Conservation (phyloP, 2,329 filamentous ascomycete species). For the Penicillium crustosum region DNA sequence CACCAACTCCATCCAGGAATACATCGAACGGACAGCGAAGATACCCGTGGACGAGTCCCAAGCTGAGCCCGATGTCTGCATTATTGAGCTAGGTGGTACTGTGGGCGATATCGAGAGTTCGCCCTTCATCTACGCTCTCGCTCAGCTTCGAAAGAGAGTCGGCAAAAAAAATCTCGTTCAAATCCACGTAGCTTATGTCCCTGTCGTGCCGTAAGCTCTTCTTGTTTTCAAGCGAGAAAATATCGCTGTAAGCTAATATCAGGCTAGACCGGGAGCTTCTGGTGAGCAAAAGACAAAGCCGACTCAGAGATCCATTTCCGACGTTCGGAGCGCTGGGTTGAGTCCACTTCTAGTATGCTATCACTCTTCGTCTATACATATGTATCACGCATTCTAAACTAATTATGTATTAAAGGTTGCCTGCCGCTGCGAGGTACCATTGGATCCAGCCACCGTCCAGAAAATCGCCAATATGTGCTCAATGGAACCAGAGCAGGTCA, state of each 20-base stretch:
- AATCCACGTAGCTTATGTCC: slow-evolving; percentile 79
- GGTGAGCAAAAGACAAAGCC: slow-evolving; percentile 95
- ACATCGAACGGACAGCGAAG: slow-evolving; percentile 82
- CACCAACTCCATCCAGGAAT: slow-evolving; percentile 87
- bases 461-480: slow-evolving; percentile 92
- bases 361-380: too few relatives aligned
- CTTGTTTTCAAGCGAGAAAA: neutral
- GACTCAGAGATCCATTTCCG: slow-evolving; percentile 85
- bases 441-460: slow-evolving; percentile 71
- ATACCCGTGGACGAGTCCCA: slow-evolving; percentile 84
- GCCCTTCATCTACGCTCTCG: slow-evolving; percentile 84
- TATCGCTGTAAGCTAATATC: neutral
- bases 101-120: slow-evolving; percentile 79
- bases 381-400: neutral
- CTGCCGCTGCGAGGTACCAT: slow-evolving; percentile 78
- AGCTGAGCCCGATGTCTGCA: slow-evolving; percentile 85
- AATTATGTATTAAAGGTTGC: slow-evolving; percentile 62
- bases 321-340: slow-evolving; percentile 77
- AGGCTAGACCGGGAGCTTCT: neutral
- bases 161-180: slow-evolving; percentile 80
- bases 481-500: slow-evolving; percentile 78
- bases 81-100: slow-evolving; percentile 60
- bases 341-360: slow-evolving; percentile 59
- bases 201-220: slow-evolving; percentile 54
- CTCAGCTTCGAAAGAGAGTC: slow-evolving; percentile 70